Evolutionary conservation across 805 yeast species (phyloP).

Genomic region (Candida golubevii): DNA sequence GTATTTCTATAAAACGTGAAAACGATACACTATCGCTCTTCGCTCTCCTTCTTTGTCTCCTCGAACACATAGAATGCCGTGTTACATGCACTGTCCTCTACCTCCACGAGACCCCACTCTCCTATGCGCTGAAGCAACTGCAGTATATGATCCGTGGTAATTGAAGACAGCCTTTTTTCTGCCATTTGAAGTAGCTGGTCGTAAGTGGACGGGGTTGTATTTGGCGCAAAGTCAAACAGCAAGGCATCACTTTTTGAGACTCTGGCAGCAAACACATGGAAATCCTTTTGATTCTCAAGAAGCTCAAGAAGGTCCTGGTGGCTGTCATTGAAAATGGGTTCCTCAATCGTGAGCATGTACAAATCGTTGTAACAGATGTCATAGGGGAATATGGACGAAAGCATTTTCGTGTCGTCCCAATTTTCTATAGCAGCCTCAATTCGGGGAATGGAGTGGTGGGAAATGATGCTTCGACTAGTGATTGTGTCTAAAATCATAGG

Average conservation of each 20-base stretch:
- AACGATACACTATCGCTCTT: too few relatives aligned
- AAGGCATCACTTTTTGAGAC: conserved; percentile 5
- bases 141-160: conserved; percentile 4
- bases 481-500: neutral
- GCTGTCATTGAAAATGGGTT: conserved; percentile 19
- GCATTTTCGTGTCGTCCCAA: conserved; percentile 2
- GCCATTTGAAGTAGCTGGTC: conserved; percentile 15
- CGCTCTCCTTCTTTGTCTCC: neutral
- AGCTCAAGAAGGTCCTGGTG: conserved; percentile 23
- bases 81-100: conserved; percentile 11
- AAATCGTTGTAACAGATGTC: conserved; percentile 27
- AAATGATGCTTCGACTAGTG: too few relatives aligned
- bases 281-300: conserved; percentile 19
- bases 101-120: conserved; percentile 16
- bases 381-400: conserved; percentile 23
- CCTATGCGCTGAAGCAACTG: conserved; percentile 12
- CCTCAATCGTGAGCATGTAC: conserved; percentile 30
- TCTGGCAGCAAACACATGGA: conserved; percentile 26
- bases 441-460: neutral
- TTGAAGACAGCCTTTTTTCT: conserved; percentile 1
- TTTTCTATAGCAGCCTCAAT: conserved; percentile 1
- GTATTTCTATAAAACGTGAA: too few relatives aligned
- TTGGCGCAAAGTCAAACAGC: neutral
- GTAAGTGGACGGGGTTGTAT: conserved; percentile 4
- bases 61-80: conserved; percentile 13